Base-by-base conservation (phyloP, 1,139 yeast genomes). In the Saccharomyces hybrid region DNA sequence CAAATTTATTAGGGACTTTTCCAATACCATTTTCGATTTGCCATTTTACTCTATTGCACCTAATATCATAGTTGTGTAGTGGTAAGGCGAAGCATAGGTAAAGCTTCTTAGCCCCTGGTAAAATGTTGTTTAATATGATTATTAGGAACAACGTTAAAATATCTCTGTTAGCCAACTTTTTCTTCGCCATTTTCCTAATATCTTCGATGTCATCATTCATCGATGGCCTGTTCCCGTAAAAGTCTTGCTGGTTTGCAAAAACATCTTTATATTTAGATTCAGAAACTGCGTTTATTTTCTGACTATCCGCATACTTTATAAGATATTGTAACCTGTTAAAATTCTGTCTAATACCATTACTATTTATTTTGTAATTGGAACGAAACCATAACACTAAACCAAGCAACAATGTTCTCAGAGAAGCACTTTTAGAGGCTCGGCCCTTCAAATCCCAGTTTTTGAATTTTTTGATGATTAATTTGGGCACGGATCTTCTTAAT, bases 341-440 rank as follows among this genome's bases (percentile, higher is more conserved):
- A 49, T 61, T 62, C 50, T 63, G 68, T 14, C 68, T 55, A 31
- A 62, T 63, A 8, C 68, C 68, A 52, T 65, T 65, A 30, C 63
- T 58, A 50, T 65, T 65, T 6, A 63, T 58, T 47, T 63, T 57
- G 47, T 60, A 65, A 50, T 62, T 52, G 1, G 60, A 34, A 50
- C 66, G 50, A 52, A 62, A 65, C 68, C 68, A 65, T 38, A 56
- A 51, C 0, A 63, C 56, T 11, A 63, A 49, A 1, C 68, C 68
- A 4, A 63, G 31, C 11, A 64, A 30, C 4, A 62, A 32, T 1
- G 67, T 65, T 26, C 59, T 52, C 6, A 59, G 26, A 16, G 50
- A 49, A 8, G 52, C 49, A 5, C 34, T 46, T 50, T 52, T 49
- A 7, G 50, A 47, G 1, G 30, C 44, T 4, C 20, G 6, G 23